Percentiles rank a stretch among this genome's conserved stretches.
These are phyloP conservation scores for Chimonanthus praecox DNA, from an alignment of 164 flowering plant genomes.

Conservation along the genomic window DNA sequence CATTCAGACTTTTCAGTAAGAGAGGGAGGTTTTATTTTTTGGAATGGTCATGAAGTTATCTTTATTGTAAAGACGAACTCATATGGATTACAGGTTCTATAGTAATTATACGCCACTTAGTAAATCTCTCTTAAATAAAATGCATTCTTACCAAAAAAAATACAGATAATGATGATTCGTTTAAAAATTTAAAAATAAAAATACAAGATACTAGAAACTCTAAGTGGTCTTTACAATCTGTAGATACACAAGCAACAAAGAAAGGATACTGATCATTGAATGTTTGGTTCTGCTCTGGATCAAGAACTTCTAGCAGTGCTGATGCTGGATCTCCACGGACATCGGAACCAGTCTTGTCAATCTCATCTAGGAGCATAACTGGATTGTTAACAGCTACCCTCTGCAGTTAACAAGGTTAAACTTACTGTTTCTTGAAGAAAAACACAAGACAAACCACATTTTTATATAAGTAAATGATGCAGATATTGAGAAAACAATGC, in stretches of 20 bases:
- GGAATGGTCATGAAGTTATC: no score
- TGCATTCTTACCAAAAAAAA: no score
- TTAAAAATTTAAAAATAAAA: background rate
- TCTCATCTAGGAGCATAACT: conserved; percentile 96
- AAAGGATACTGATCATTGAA: conserved; percentile 99
- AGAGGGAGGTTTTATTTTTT: no score
- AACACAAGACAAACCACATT: background rate
- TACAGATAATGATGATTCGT: no score
- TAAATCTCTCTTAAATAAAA: no score
- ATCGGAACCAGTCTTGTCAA: conserved; percentile 99
- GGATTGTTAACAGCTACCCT: conserved; percentile 91
- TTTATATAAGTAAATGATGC: background rate
- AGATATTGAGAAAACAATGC: background rate
- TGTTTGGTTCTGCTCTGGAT: conserved; percentile 92
- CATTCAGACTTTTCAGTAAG: no score
- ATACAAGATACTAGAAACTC: background rate
- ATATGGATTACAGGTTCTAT: no score
- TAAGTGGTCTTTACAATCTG: no score
- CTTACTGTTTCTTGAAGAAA: background rate
- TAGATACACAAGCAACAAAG: conserved; percentile 1
- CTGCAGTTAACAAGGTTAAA: conserved; percentile 29
- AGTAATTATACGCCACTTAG: no score
- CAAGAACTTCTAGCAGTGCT: conserved; percentile 98
- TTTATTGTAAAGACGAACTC: no score
- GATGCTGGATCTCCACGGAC: conserved; percentile 99